Evolutionary conservation across 2,329 filamentous ascomycete species (phyloP).

Genomic region (Paracorniculantispora psalliotae): DNA sequence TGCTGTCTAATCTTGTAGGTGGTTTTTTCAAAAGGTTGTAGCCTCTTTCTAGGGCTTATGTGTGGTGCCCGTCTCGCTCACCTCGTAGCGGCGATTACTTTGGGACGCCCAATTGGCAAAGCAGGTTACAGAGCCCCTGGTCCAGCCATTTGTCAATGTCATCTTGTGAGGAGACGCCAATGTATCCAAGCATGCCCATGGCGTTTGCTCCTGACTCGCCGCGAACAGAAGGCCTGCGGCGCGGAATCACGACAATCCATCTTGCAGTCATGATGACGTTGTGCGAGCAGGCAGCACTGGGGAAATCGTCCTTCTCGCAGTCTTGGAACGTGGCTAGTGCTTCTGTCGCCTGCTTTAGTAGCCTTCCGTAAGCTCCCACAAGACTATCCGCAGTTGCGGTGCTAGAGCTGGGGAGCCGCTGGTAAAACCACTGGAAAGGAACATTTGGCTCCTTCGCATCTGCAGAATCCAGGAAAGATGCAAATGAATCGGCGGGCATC

Average conservation of each 20-base stretch:
- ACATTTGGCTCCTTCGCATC: constrained; percentile 17
- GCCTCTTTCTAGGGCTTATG: no score
- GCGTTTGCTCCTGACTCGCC: constrained; percentile 37
- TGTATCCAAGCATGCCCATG: constrained; percentile 40
- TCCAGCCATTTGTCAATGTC: constrained; percentile 11
- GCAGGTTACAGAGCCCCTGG: neutral
- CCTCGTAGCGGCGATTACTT: neutral
- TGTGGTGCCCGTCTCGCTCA: neutral
- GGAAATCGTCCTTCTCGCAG: constrained; percentile 4
- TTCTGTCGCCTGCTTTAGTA: constrained; percentile 17
- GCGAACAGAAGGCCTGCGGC: constrained; percentile 29
- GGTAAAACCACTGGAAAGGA: constrained; percentile 32
- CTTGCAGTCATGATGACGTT: constrained; percentile 40
- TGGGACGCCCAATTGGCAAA: constrained; percentile 7
- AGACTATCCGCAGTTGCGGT: constrained; percentile 12
- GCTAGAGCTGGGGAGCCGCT: constrained; percentile 10
- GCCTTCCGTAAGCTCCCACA: constrained; percentile 21
- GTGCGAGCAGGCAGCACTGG: constrained; percentile 30
- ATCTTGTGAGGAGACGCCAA: constrained; percentile 8
- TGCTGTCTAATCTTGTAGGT: no score
- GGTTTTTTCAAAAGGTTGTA: no score
- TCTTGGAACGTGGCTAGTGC: neutral
- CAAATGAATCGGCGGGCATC: constrained; percentile 23
- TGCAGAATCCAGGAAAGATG: constrained; percentile 20
- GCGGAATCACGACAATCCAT: constrained; percentile 44